Evolutionary conservation across 768 basidiomycete genomes (phyloP).

Genomic region (Amylocystis lapponica): DNA sequence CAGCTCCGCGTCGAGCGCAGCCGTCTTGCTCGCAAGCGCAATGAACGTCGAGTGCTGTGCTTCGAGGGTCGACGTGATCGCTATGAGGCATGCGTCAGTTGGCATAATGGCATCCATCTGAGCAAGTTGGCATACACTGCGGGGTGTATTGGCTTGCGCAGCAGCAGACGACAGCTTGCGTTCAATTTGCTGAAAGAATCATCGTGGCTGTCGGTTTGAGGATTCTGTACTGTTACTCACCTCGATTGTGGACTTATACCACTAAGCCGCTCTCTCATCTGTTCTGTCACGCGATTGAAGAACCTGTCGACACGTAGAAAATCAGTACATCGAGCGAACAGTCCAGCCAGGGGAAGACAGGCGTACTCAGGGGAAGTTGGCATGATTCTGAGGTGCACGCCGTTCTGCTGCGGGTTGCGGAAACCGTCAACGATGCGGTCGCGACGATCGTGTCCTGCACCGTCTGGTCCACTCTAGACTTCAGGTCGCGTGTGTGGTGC

Average conservation of each 20-base stretch:
- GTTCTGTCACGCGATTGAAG: conserved; percentile 64
- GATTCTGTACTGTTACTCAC: conserved; percentile 30
- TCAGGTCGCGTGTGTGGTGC: conserved; percentile 62
- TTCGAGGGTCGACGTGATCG: conserved; percentile 70
- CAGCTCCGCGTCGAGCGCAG: conserved; percentile 65
- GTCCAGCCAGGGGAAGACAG: too few species aligned
- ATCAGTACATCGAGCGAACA: conserved; percentile 4
- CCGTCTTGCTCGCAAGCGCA: conserved; percentile 70
- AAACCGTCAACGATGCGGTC: conserved; percentile 77
- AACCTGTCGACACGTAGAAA: conserved; percentile 38
- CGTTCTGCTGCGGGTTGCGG: conserved; percentile 66
- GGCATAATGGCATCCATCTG: too few species aligned
- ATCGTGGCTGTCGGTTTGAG: conserved; percentile 7
- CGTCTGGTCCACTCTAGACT: conserved; percentile 68
- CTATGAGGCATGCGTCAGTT: conserved; percentile 30
- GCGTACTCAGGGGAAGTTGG: conserved; percentile 66
- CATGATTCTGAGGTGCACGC: conserved; percentile 66
- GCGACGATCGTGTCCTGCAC: conserved; percentile 78
- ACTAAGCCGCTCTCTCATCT: conserved; percentile 69
- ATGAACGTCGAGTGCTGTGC: conserved; percentile 77
- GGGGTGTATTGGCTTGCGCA: conserved; percentile 63
- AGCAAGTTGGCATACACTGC: conserved; percentile 56
- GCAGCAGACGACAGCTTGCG: conserved; percentile 69
- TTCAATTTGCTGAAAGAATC: conserved; percentile 63
- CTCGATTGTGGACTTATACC: conserved; percentile 81